phyloP scores from a whole-genome alignment of 2,329 filamentous ascomycete genomes.

The Ceratocystis cacaofunesta region DNA sequence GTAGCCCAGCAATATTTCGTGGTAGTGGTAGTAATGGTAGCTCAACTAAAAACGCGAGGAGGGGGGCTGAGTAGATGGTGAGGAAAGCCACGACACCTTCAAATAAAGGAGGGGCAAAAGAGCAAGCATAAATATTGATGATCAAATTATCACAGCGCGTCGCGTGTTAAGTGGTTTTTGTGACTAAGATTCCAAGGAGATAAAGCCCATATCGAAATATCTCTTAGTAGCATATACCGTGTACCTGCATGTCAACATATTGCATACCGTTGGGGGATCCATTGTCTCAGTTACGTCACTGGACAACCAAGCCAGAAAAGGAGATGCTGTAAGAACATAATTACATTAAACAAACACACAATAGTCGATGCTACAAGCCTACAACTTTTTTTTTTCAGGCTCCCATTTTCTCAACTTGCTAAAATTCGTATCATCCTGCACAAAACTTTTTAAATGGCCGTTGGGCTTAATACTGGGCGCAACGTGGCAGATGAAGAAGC shows the following conservation, averaged over 20 bases:
- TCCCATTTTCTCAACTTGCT: not conserved
- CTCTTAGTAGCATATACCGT: not conserved
- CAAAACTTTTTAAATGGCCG: conserved; percentile 5
- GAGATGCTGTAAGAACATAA: not conserved
- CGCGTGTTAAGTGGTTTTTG: conserved; percentile 16
- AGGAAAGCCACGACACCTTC: not conserved
- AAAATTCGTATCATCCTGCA: too few relatives aligned
- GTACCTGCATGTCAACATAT: not conserved
- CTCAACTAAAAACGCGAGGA: not conserved
- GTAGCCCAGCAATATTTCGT: not conserved
- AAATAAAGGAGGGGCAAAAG: conserved; percentile 14
- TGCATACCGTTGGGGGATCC: not conserved
- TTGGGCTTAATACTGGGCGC: conserved; percentile 21
- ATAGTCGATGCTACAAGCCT: not conserved
- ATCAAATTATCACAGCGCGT: conserved; percentile 8
- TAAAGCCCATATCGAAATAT: not conserved
- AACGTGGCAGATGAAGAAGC: conserved; percentile 51
- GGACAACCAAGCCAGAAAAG: not conserved
- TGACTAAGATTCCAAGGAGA: not conserved
- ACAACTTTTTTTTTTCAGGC: not conserved
- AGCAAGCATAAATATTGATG: not conserved
- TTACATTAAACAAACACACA: not conserved
- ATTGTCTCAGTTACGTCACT: not conserved
- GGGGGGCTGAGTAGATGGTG: not conserved
- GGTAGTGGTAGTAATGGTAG: not conserved